A percentile compares a stretch with the other conserved stretches of the same genome.
Evolutionary conservation across 164 flowering plant species (phyloP).

Genomic region (Annona squamosa): DNA sequence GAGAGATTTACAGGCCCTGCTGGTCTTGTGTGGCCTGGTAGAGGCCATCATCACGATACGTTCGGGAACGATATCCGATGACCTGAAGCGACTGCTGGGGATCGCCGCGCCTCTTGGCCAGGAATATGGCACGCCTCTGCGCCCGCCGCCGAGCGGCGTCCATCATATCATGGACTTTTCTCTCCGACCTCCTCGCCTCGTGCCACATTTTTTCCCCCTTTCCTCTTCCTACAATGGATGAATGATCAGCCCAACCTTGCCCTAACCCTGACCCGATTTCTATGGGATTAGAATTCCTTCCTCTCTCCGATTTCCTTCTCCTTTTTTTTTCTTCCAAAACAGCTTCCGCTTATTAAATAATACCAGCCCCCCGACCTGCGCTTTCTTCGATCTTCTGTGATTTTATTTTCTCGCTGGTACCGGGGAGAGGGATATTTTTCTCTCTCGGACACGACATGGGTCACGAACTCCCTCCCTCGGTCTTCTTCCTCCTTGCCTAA

Average conservation of each 20-base stretch:
- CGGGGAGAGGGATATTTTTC: too few species aligned
- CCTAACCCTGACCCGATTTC: neutral
- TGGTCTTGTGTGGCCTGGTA: constrained; percentile 85
- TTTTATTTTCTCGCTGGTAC: too few species aligned
- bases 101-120: constrained; percentile 90
- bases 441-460: too few species aligned
- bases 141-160: constrained; percentile 98
- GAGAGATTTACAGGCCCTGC: constrained; percentile 67
- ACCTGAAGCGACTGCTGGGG: constrained; percentile 78
- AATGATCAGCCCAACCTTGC: neutral
- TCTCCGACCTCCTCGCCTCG: constrained; percentile 94
- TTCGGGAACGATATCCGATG: constrained; percentile 61
- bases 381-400: too few species aligned
- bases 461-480: too few species aligned
- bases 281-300: neutral
- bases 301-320: neutral
- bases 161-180: constrained; percentile 89
- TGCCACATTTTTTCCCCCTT: constrained; percentile 70
- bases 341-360: neutral
- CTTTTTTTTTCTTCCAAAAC: neutral
- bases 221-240: neutral
- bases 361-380: too few species aligned
- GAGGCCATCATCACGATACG: constrained; percentile 81
- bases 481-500: too few species aligned
- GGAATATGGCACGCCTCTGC: constrained; percentile 76